A percentile compares a stretch with the other conserved stretches of the same genome.
Evolutionary conservation across 73 alveolate genomes (phyloP).

Genomic region (Tetrahymena thermophila): DNA sequence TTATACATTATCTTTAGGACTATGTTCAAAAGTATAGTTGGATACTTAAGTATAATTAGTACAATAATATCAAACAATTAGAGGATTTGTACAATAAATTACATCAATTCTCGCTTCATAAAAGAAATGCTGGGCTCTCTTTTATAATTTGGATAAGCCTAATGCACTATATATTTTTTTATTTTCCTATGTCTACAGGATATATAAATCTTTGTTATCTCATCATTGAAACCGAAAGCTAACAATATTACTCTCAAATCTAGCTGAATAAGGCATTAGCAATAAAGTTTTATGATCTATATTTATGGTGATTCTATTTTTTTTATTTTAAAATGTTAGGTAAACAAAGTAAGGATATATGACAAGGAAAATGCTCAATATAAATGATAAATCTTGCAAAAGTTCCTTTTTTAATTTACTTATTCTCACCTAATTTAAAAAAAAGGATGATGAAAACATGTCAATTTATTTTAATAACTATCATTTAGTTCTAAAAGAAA

Average conservation of each 20-base stretch:
- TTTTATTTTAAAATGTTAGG: too few species aligned
- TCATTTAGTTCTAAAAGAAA: too few species aligned
- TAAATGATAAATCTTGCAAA: not conserved
- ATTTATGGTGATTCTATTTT: not conserved
- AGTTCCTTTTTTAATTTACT: not conserved
- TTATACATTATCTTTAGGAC: not conserved
- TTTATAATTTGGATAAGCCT: not conserved
- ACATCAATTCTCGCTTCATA: not conserved
- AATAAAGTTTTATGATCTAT: not conserved
- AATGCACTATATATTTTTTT: not conserved
- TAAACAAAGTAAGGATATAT: not conserved
- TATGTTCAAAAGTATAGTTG: not conserved
- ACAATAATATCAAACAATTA: not conserved
- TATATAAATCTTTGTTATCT: not conserved
- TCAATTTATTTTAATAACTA: too few species aligned
- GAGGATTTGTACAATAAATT: not conserved
- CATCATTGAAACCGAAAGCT: not conserved
- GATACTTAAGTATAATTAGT: not conserved
- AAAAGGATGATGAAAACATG: not conserved
- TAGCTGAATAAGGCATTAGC: not conserved
- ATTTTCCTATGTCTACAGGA: too few species aligned
- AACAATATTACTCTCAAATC: not conserved
- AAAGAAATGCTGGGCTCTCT: not conserved
- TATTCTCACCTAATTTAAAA: not conserved
- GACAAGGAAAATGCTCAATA: too few species aligned